A percentile compares a stretch with the other conserved stretches of the same genome.
These are phyloP conservation scores for Linnemannia zychae DNA, from an alignment of 192 early-diverging fungal species.

Conservation along the genomic window DNA sequence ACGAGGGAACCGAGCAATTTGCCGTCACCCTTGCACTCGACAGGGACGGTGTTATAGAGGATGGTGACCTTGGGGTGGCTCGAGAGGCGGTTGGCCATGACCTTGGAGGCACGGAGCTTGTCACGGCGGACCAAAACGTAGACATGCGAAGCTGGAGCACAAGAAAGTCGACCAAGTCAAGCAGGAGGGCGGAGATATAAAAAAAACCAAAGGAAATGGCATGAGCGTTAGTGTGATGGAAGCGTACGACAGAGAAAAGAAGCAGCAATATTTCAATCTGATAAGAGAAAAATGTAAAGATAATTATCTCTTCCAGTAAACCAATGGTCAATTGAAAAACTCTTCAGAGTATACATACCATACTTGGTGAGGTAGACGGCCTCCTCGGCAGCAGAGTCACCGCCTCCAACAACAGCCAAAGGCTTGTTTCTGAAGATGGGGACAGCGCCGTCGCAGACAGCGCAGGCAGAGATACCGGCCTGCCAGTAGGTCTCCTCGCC, in stretches of 20 bases:
- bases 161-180: constrained; percentile 20
- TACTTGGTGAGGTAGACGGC: constrained; percentile 98
- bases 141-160: constrained; percentile 82
- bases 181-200: constrained; percentile 1
- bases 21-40: constrained; percentile 90
- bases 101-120: constrained; percentile 95
- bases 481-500: constrained; percentile 98
- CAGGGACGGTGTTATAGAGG: constrained; percentile 90
- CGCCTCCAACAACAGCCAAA: constrained; percentile 95
- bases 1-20: constrained; percentile 79
- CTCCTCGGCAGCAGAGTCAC: constrained; percentile 97
- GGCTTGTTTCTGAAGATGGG: constrained; percentile 98
- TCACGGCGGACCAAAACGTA: constrained; percentile 96
- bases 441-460: constrained; percentile 98
- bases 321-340: background rate
- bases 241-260: background rate
- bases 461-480: constrained; percentile 98
- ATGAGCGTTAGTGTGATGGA: background rate
- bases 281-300: background rate
- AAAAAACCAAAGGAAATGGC: constrained; percentile 17
- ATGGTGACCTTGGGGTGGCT: constrained; percentile 94
- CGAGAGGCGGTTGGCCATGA: constrained; percentile 92
- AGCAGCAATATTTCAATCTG: background rate
- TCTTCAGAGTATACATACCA: constrained; percentile 52
- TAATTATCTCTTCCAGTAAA: background rate